These are phyloP conservation scores for Venturia effusa DNA, from an alignment of 2,329 filamentous ascomycete genomes.

Conservation along the genomic window DNA sequence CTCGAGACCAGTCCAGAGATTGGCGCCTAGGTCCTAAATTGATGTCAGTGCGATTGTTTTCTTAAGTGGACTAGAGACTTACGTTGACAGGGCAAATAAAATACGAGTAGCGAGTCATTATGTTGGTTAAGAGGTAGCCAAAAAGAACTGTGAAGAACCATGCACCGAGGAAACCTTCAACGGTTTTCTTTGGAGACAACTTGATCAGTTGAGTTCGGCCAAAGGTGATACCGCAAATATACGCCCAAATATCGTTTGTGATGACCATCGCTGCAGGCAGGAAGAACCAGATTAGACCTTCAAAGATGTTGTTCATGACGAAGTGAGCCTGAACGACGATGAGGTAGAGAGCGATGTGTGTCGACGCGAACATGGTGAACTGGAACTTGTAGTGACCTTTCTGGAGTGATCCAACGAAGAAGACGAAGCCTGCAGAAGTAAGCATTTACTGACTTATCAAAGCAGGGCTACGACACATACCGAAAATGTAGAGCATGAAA, in stretches of 20 bases:
- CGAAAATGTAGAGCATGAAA: conserved; percentile 95
- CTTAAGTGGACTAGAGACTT: conserved; percentile 20
- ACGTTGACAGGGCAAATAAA: conserved; percentile 96
- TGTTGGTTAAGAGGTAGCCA: conserved; percentile 67
- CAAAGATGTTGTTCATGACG: conserved; percentile 99
- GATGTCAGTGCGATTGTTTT: conserved; percentile 13
- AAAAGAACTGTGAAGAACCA: conserved; percentile 93
- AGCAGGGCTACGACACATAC: conserved; percentile 39
- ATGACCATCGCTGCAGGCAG: conserved; percentile 89
- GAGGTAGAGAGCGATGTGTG: conserved; percentile 95
- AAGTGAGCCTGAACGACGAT: conserved; percentile 98
- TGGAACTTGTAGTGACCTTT: conserved; percentile 97
- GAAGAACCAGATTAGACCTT: conserved; percentile 99
- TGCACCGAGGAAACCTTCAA: conserved; percentile 91
- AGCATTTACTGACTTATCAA: neutral
- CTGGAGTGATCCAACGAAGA: conserved; percentile 90
- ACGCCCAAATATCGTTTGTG: conserved; percentile 97
- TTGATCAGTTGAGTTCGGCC: conserved; percentile 95
- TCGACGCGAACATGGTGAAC: conserved; percentile 99
- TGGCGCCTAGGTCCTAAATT: conserved; percentile 71
- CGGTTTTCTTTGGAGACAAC: conserved; percentile 96
- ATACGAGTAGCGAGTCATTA: conserved; percentile 86
- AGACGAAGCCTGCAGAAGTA: conserved; percentile 67
- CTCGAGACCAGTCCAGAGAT: conserved; percentile 79
- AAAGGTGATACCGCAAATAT: conserved; percentile 94